Conservation (phyloP, 495 filamentous ascomycete species). For the Hypoxylon fuscum region DNA sequence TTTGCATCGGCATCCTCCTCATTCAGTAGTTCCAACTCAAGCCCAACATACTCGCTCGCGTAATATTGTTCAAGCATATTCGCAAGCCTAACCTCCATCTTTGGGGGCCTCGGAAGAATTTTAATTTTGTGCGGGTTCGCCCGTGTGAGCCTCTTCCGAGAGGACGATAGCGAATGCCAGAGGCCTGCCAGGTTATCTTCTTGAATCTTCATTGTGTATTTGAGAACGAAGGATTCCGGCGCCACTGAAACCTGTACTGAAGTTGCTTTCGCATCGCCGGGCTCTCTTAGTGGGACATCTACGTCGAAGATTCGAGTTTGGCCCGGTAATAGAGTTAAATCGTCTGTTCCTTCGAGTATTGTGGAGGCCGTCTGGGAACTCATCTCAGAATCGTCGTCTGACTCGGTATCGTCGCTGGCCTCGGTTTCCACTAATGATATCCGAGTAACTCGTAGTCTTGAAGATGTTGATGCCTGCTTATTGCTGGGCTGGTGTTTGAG, state of each 20-base stretch:
- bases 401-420: conserved; percentile 18
- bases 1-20: conserved; percentile 83
- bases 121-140: conserved; percentile 62
- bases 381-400: conserved; percentile 31
- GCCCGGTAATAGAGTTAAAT: conserved; percentile 74
- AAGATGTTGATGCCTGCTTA: conserved; percentile 2
- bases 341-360: conserved; percentile 48
- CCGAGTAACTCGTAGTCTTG: conserved; percentile 36
- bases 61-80: conserved; percentile 77
- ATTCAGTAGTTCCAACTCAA: conserved; percentile 78
- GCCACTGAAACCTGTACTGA: conserved; percentile 70
- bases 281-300: conserved; percentile 77
- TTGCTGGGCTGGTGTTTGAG: conserved; percentile 48
- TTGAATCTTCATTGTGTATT: conserved; percentile 66
- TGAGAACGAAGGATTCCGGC: conserved; percentile 72
- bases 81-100: conserved; percentile 76
- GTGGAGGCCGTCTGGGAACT: conserved; percentile 9
- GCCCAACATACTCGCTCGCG: conserved; percentile 74
- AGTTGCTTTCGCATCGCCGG: conserved; percentile 74
- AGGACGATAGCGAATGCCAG: conserved; percentile 65
- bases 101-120: conserved; percentile 89
- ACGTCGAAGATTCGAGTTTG: conserved; percentile 77
- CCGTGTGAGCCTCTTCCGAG: conserved; percentile 58
- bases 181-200: conserved; percentile 51
- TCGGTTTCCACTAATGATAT: conserved; percentile 41